Base-by-base conservation (phyloP, 1,139 yeast species). In the Saccharomyces hybrid region DNA sequence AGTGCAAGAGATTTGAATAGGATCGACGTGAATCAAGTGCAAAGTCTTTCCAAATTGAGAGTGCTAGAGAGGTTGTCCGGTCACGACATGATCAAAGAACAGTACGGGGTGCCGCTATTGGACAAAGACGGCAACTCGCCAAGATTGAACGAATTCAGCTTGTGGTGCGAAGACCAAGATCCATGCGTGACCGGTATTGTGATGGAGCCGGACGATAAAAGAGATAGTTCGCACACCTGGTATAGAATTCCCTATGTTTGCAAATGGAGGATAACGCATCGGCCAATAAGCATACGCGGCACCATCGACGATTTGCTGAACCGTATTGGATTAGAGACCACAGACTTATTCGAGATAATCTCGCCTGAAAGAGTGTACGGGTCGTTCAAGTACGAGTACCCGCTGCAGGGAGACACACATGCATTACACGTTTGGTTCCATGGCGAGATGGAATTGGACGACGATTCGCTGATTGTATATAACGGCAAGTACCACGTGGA, bases 111-210 rank as follows among this genome's bases (percentile, higher is more conserved):
- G 1, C 71, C 71, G 3, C 49, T 68, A 24, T 61, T 58, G 48
- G 60, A 61, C 11, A 49, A 52, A 21, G 58, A 61, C 19, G 60
- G 59, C 12, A 58, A 56, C 32, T 56, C 60, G 1, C 65, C 66
- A 4, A 53, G 55, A 31, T 47, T 58, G 19, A 56, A 58, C 29
- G 58, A 61, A 7, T 65, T 68, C 49, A 58, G 59, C 26, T 58
- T 68, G 41, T 68, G 71, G 72, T 61, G 67, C 47, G 68, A 68
- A 50, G 70, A 68, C 47, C 64, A 62, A 50, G 64, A 64, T 41
- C 68, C 68, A 6, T 63, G 69, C 41, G 56, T 68, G 9, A 63
- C 61, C 27, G 71, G 71, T 6, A 38, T 67, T 5, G 53, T 58
- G 12, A 47, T 68, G 41, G 56, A 51, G 24, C 61, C 64, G 11